A percentile compares a stretch with the other conserved stretches of the same genome.
Conservation (phyloP, 2,329 filamentous ascomycete genomes). For the Stromatinia cepivora region DNA sequence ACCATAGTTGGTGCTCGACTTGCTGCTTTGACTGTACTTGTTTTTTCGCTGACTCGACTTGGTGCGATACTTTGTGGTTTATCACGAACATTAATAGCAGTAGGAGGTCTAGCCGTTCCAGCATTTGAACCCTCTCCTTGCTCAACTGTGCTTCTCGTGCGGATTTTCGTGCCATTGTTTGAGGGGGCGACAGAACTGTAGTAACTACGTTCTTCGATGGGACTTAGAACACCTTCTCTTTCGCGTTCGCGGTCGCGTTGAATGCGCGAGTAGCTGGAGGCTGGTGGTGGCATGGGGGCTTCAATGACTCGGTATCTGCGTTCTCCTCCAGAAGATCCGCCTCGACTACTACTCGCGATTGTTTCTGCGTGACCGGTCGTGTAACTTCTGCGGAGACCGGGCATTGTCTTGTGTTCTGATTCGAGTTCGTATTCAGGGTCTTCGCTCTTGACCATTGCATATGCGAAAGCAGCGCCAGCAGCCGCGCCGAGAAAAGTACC, state of each 20-base stretch:
- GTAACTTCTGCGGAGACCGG: constrained; percentile 13
- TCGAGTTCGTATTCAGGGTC: constrained; percentile 27
- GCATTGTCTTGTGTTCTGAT: neutral
- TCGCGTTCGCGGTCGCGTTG: constrained; percentile 19
- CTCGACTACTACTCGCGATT: constrained; percentile 7
- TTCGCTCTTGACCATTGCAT: constrained; percentile 68
- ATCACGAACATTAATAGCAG: constrained; percentile 3
- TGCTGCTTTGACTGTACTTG: constrained; percentile 10
- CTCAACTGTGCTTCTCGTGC: neutral
- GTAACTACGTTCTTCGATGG: constrained; percentile 18
- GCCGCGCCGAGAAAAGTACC: constrained; percentile 78
- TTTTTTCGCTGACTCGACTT: neutral
- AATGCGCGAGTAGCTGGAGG: constrained; percentile 6
- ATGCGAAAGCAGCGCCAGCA: constrained; percentile 74
- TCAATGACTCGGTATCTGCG: constrained; percentile 20
- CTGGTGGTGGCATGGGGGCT: constrained; percentile 20
- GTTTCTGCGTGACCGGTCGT: constrained; percentile 18
- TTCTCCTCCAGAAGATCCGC: neutral
- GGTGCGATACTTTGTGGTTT: constrained; percentile 15
- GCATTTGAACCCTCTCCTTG: constrained; percentile 12
- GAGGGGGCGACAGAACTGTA: neutral
- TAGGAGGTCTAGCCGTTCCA: constrained; percentile 17
- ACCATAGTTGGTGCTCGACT: constrained; percentile 6
- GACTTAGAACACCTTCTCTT: neutral
- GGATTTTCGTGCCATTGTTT: constrained; percentile 7